Conservation (phyloP, 225 moss, liverwort and hornwort genomes). For the Sphagnum contortum region DNA sequence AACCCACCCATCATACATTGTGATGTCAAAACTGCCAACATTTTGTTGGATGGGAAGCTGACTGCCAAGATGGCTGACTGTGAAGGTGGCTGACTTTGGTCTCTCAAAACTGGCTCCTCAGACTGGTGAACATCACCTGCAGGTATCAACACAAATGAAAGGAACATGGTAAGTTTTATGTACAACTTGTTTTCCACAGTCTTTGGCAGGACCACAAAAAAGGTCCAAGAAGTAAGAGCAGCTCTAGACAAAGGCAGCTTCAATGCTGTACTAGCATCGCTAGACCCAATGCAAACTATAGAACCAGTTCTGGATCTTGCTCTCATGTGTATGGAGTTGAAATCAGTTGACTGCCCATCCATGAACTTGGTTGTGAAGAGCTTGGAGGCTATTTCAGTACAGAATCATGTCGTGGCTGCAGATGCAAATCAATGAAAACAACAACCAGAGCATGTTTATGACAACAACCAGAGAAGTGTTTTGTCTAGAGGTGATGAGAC, state of each 20-base stretch:
- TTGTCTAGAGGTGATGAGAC: not conserved
- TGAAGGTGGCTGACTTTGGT: constrained; percentile 90
- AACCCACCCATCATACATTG: constrained; percentile 78
- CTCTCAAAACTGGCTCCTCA: constrained; percentile 71
- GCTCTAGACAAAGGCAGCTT: constrained; percentile 39
- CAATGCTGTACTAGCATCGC: constrained; percentile 20
- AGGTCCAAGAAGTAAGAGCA: constrained; percentile 46
- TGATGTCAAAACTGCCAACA: constrained; percentile 75
- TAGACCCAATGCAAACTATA: constrained; percentile 47
- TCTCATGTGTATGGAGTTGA: constrained; percentile 45
- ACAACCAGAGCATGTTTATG: constrained; percentile 21
- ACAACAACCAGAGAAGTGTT: not conserved
- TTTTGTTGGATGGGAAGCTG: constrained; percentile 54
- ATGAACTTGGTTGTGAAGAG: constrained; percentile 64
- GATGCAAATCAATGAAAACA: constrained; percentile 18
- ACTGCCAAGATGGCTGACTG: constrained; percentile 4
- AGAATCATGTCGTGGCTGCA: constrained; percentile 9
- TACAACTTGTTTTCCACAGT: too few relatives aligned
- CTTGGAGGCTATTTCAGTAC: constrained; percentile 38
- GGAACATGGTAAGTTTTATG: constrained; percentile 58
- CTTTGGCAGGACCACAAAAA: constrained; percentile 32
- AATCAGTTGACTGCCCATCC: constrained; percentile 36
- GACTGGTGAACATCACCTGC: constrained; percentile 45
- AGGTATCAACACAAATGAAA: constrained; percentile 53
- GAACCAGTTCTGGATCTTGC: constrained; percentile 41